These are phyloP conservation scores for Triticum urartu DNA, from an alignment of 176 grass and related monocot genomes.

Conservation along the genomic window DNA sequence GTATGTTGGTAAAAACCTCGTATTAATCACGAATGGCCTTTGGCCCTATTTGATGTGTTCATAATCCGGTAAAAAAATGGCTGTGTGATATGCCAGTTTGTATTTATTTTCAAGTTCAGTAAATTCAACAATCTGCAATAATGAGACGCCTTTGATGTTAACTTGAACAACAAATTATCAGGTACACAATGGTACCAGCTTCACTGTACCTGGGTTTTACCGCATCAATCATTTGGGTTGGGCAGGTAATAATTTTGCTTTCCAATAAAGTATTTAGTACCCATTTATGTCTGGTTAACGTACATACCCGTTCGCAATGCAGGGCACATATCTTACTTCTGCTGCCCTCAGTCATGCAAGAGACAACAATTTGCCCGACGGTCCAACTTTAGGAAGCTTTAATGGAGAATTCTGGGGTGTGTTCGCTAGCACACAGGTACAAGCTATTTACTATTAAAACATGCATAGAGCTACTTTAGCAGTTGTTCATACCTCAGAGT, in stretches of 20 bases:
- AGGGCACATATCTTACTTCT: slow-evolving; percentile 94
- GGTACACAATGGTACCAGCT: slow-evolving; percentile 94
- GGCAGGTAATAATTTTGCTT: slow-evolving; percentile 49
- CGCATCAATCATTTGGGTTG: slow-evolving; percentile 96
- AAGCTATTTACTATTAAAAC: neutral
- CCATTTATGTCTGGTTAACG: slow-evolving; percentile 1
- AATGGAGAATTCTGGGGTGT: slow-evolving; percentile 98
- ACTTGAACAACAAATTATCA: slow-evolving; percentile 24
- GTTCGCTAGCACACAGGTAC: slow-evolving; percentile 93
- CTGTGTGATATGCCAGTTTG: neutral
- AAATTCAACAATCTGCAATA: neutral
- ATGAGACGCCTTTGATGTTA: neutral
- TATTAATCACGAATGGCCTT: neutral
- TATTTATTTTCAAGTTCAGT: neutral
- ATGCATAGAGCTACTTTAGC: neutral
- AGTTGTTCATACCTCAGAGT: neutral
- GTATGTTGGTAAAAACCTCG: neutral
- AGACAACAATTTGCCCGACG: slow-evolving; percentile 75
- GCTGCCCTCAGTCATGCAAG: slow-evolving; percentile 81
- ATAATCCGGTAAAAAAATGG: neutral
- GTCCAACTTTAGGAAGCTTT: slow-evolving; percentile 71
- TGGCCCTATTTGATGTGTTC: neutral
- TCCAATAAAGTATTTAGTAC: neutral
- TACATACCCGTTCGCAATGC: neutral
- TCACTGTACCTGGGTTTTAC: slow-evolving; percentile 93